Base-by-base conservation (phyloP, 2,329 filamentous ascomycete genomes). In the Arthrobotrys musiformis region DNA sequence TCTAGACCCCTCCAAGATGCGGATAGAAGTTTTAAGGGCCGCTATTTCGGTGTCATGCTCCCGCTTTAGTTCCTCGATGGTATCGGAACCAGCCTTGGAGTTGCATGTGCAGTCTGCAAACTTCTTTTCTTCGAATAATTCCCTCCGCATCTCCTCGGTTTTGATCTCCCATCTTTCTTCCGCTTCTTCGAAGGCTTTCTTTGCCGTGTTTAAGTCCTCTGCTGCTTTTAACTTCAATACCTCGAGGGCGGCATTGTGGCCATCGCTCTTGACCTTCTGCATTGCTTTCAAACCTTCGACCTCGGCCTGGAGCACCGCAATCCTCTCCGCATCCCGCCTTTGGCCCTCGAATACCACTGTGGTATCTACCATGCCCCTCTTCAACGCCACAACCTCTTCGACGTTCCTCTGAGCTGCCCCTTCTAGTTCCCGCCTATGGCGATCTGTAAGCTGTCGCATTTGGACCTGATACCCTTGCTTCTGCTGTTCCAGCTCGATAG, bases 111-210 rank as follows among this genome's bases (percentile, higher is more conserved):
- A 76, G n/a, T 76, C 64, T 8, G 11, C 28, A 22, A 48, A n/a
- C 48, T 50, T 69, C 28, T 58, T 56, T 44, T 76, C 72, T 6
- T 76, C 72, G 7, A 76, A 44, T 2, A 76, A 33, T 9, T 76
- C 58, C 7, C 72, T 48, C 15, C 72, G 56, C 72, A 76, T 76
- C 42, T 76, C 64, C 17, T 76, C 72, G 5, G 72, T 76, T 52
- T 61, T 64, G 22, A 76, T 76, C 52, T 76, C 72, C 64, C 64
- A 76, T 1, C 28, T 37, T 28, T 76, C 72, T 15, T 76, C 72
- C 19, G 56, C 60, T 19, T 64, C 64, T 22, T 67, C 72, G 33
- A 68, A 76, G 17, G 37, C 54, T 26, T 37, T 70, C 28, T 69
- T 69, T 8, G 50, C 50, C 4, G 64, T 50, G 4, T 52, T 64